Base-by-base conservation (phyloP, 139 green algal genomes). In the Chlamydomonas asymmetrica region DNA sequence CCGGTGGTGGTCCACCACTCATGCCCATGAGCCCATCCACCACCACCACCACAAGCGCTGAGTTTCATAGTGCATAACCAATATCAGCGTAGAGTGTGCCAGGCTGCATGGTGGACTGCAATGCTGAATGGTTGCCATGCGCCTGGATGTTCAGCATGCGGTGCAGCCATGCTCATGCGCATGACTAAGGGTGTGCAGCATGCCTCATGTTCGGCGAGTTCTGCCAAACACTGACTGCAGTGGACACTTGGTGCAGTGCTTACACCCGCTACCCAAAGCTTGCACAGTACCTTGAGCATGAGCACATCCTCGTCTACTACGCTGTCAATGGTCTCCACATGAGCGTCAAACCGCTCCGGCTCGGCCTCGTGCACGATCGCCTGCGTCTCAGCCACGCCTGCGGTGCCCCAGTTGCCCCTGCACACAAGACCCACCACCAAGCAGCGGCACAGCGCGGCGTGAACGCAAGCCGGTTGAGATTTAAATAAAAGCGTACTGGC, bases 261-360 rank as follows among this genome's bases (percentile, higher is more conserved):
- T n/a, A n/a, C n/a, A n/a, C n/a, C n/a, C n/a, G n/a, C n/a, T n/a
- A n/a, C n/a, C n/a, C n/a, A n/a, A n/a, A n/a, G n/a, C n/a, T n/a
- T n/a, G n/a, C n/a, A n/a, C n/a, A n/a, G n/a, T n/a, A 73, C 73
- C 63, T 80, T 80, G 23, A 80, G 27, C 4, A 80, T 63, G 49
- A 80, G 63, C 37, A 73, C 63, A 35, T 73, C 50, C 63, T 80
- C 73, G 4, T 67, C 20, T 35, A 80, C 73, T 8, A 80, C 73
- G 9, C 31, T 57, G 50, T 80, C 73, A 9, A 80, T 25, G 5
- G 63, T 45, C 37, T 80, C 73, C 41, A 5, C 68, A 3, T 34
- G 6, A 29, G 65, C 62, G 31, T 64, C 56, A 23, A 79, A 52
- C 13, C 10, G 32, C 3, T 70, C 16, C 5, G 59, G 60, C 40